These are phyloP conservation scores for Lactarius tabidus DNA, from an alignment of 768 basidiomycete species.

Conservation along the genomic window DNA sequence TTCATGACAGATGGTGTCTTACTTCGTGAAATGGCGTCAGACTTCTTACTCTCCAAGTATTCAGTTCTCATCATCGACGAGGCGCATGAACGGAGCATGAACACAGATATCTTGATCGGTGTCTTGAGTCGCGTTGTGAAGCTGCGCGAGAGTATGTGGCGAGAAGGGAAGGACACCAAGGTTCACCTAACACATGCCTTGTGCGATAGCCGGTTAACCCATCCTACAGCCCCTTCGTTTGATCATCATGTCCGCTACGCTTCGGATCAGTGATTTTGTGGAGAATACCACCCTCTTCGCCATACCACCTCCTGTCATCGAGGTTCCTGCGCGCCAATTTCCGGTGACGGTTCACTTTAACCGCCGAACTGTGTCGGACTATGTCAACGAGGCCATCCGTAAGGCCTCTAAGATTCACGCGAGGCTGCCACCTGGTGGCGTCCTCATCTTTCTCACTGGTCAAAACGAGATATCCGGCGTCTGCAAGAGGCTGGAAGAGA, in stretches of 20 bases:
- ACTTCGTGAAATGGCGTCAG: slow-evolving; percentile 84
- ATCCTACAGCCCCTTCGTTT: slow-evolving; percentile 73
- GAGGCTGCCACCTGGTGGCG: slow-evolving; percentile 86
- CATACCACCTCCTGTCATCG: slow-evolving; percentile 85
- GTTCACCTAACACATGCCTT: slow-evolving; percentile 36
- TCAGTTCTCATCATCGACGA: slow-evolving; percentile 96
- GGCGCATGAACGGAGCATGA: slow-evolving; percentile 97
- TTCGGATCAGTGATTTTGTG: slow-evolving; percentile 89
- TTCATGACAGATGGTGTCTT: slow-evolving; percentile 99
- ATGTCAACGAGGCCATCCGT: slow-evolving; percentile 84
- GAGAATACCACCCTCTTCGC: slow-evolving; percentile 80
- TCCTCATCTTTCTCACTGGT: slow-evolving; percentile 91
- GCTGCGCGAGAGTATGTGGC: slow-evolving; percentile 87
- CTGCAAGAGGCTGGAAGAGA: slow-evolving; percentile 74
- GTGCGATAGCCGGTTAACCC: not conserved
- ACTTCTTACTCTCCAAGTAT: slow-evolving; percentile 92
- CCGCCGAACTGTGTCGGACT: slow-evolving; percentile 79
- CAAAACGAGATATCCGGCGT: slow-evolving; percentile 91
- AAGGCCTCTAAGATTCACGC: slow-evolving; percentile 92
- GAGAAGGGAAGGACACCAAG: slow-evolving; percentile 68
- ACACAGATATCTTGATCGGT: slow-evolving; percentile 96
- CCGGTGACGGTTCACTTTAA: slow-evolving; percentile 95
- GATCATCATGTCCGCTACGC: slow-evolving; percentile 98
- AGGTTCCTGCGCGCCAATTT: slow-evolving; percentile 85
- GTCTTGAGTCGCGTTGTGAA: slow-evolving; percentile 92